Evolutionary conservation across 139 green algal species (phyloP), one percentile per base, ranked within the genome.

Genomic region (Chlorokybus atmophyticus): DNA sequence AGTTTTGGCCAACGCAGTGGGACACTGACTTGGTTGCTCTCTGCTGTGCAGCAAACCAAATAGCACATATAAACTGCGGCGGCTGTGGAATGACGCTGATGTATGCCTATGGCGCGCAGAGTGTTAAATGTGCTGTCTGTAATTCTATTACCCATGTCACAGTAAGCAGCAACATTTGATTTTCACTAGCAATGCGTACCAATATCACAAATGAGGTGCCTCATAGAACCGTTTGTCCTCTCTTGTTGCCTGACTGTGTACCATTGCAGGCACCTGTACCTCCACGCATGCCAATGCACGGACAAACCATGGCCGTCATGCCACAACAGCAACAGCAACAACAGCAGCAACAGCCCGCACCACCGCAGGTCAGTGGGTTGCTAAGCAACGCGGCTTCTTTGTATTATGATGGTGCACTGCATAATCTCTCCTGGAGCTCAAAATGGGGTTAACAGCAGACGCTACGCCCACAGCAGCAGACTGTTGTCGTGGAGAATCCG

Each of bases 111-210:
- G 87, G 86, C 1, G 88, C 88, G 1, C 76, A 85, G 28, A 87
- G 79, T 2, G 88, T 96, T 24, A 93, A 94, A 66, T 96, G 88
- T 62, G 79, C 81, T 2, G 74, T 95, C 2, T 96, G 88, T 70
- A 83, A 94, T 48, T 59, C 57, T 23, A 84, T 96, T 0, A 96
- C 88, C 4, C 39, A 65, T 2, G 63, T 57, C 32, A 25, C 52
- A 28, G 60, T 71, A 27, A 70, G 62, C 44, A 53, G 21, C 19
- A 26, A n/a, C n/a, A n/a, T n/a, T n/a, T n/a, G n/a, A n/a, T n/a
- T n/a, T n/a, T n/a, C n/a, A n/a, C n/a, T n/a, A n/a, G n/a, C n/a
- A n/a, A n/a, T n/a, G n/a, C n/a, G n/a, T n/a, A n/a, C n/a, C n/a
- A n/a, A n/a, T n/a, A n/a, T n/a, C 38, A 17, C 14, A 17, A 14